Evolutionary conservation across 441 rosid species (phyloP).

Genomic region (Jatropha podagrica): DNA sequence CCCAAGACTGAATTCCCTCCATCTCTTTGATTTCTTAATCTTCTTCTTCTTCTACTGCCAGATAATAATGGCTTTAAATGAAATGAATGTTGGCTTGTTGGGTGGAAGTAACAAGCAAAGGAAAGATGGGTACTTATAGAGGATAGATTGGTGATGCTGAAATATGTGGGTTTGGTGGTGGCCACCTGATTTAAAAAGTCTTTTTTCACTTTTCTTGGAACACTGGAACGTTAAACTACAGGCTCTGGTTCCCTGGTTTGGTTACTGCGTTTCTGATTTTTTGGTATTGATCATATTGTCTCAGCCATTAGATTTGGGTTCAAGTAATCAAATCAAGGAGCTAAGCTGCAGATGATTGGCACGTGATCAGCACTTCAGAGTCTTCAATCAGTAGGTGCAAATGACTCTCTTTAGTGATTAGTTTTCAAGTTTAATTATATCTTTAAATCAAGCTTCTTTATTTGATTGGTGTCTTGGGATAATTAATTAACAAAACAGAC

Average conservation of each 20-base stretch:
- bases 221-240: conserved; percentile 3
- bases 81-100: neutral
- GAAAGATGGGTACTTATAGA: neutral
- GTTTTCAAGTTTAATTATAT: neutral
- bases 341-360: neutral
- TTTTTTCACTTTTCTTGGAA: neutral
- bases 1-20: conserved; percentile 47
- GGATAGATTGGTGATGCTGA: neutral
- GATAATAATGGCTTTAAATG: neutral
- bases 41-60: neutral
- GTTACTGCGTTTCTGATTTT: neutral
- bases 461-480: neutral
- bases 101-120: neutral
- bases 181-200: neutral
- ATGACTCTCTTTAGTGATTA: neutral
- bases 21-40: neutral
- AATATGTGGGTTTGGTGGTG: neutral
- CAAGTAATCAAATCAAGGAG: neutral
- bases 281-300: neutral
- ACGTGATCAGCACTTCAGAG: neutral
- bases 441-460: neutral
- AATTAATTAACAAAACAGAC: too few relatives aligned
- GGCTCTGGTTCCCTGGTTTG: neutral
- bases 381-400: neutral
- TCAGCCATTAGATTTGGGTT: neutral